These are phyloP conservation scores for Kalmusia sp. DNA, from an alignment of 2,329 filamentous ascomycete genomes.

Conservation along the genomic window DNA sequence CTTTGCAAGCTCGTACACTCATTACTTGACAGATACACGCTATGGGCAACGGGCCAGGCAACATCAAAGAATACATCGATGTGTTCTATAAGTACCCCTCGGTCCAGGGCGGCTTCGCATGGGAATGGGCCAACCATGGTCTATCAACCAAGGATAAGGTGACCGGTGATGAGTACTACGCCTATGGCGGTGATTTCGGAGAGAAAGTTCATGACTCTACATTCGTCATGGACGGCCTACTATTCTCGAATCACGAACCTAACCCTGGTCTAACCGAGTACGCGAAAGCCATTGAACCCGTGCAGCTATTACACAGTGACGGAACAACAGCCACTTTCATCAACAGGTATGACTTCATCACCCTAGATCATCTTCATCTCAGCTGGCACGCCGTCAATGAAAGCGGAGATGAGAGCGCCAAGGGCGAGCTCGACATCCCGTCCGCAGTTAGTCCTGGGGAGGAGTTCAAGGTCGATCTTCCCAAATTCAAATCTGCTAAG, in stretches of 20 bases:
- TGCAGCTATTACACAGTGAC: conserved; percentile 38
- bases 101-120: conserved; percentile 67
- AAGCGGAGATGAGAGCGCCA: not conserved
- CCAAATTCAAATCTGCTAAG: conserved; percentile 18
- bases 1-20: not conserved
- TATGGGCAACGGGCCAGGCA: conserved; percentile 78
- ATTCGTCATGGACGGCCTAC: conserved; percentile 55
- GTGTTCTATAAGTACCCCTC: conserved; percentile 66
- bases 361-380: conserved; percentile 44
- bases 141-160: conserved; percentile 49
- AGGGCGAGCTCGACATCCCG: conserved; percentile 29
- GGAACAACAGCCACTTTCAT: conserved; percentile 35
- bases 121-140: conserved; percentile 57
- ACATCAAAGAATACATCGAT: conserved; percentile 71
- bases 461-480: conserved; percentile 34
- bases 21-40: conserved; percentile 54
- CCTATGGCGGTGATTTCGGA: conserved; percentile 54
- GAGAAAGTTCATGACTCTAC: conserved; percentile 51
- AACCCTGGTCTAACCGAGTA: conserved; percentile 52
- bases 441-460: conserved; percentile 31
- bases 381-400: conserved; percentile 18
- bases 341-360: conserved; percentile 46
- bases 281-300: conserved; percentile 54
- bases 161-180: conserved; percentile 49
- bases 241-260: conserved; percentile 51